These are phyloP conservation scores for Raffaelea deltoideospora DNA, from an alignment of 2,329 filamentous ascomycete species.

Conservation along the genomic window DNA sequence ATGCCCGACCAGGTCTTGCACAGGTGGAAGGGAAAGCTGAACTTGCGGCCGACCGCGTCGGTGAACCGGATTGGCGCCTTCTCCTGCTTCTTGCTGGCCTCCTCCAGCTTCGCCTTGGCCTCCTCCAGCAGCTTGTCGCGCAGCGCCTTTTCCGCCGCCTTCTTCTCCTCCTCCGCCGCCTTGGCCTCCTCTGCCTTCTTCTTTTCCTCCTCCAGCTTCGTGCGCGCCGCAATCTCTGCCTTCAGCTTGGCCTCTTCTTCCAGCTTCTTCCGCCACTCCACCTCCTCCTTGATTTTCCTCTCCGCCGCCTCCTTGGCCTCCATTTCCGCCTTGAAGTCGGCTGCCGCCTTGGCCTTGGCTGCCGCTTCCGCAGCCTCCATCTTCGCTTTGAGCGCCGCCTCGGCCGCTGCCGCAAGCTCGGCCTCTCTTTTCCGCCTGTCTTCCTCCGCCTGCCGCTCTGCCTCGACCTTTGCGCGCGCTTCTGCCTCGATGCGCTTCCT, in stretches of 20 bases:
- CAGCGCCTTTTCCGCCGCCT: conserved; percentile 41
- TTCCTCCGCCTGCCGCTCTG: conserved; percentile 24
- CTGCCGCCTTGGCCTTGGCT: conserved; percentile 23
- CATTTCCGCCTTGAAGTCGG: conserved; percentile 20
- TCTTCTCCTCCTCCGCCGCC: conserved; percentile 31
- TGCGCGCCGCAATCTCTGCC: conserved; percentile 25
- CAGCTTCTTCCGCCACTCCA: conserved; percentile 29
- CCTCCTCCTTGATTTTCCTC: conserved; percentile 17
- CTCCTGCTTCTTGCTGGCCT: conserved; percentile 33
- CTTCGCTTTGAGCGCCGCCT: conserved; percentile 16
- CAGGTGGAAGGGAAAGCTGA: conserved; percentile 77
- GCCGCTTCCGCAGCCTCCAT: conserved; percentile 31
- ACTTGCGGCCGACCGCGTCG: conserved; percentile 81
- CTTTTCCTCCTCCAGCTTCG: conserved; percentile 30
- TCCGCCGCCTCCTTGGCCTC: conserved; percentile 16
- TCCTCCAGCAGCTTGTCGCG: conserved; percentile 32
- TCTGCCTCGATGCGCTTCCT: conserved; percentile 18
- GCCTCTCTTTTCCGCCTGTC: conserved; percentile 25
- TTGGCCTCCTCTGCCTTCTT: conserved; percentile 27
- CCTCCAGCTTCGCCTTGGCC: conserved; percentile 28
- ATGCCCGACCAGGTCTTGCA: conserved; percentile 77
- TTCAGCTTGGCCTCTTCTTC: conserved; percentile 27
- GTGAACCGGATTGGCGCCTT: conserved; percentile 77
- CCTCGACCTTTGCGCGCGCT: conserved; percentile 22
- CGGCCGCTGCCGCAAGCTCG: conserved; percentile 29